Evolutionary conservation across 352 stramenopile species (phyloP), one percentile per base, ranked within the genome.

Genomic region (Thalassiosira gravida): DNA sequence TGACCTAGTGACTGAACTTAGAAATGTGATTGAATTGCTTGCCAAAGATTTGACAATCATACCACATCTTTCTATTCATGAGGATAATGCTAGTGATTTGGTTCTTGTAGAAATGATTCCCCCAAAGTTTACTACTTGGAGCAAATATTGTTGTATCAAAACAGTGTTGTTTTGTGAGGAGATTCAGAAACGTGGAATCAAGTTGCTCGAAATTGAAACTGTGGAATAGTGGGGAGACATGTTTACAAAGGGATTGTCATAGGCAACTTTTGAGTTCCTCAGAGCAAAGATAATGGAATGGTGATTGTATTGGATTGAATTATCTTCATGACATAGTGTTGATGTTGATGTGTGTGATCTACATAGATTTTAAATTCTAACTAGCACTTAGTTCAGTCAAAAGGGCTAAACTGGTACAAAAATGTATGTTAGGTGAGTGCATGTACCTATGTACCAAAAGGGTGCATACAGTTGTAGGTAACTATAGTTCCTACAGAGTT

Each of bases 1-100:
- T 20, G 8, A 14, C 16, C 13, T 55, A 14, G 18, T 55, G 16
- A 25, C 8, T 30, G 18, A 29, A 13, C 8, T 49, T 49, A 13
- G 42, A 49, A 20, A 49, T 3, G 46, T 55, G 7, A n/a, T 55
- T 29, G 46, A n/a, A 29, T 3, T 55, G 16, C 46, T n/a, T 18
- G 27, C 46, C 46, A 55, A 55, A 29, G 46, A 55, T 29, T 55
- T 55, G 46, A 47, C 29, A 6, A 49, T 8, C 7, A 64, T 64
- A 9, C n/a, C 25, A 29, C 29, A 47, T 27, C 9, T 64, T 22
- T 64, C 55, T 0, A 25, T 64, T 14, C 55, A 64, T 22, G 55
- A 64, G n/a, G 25, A 64, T 35, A 64, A 64, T 64, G 30, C 55
- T 20, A 29, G 55, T 24, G 55, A 25, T 27, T 46, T 64, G n/a